Percentiles rank a stretch among this genome's conserved stretches.
phyloP scores from a whole-genome alignment of 148 eudicot species.

The Arbutus unedo region DNA sequence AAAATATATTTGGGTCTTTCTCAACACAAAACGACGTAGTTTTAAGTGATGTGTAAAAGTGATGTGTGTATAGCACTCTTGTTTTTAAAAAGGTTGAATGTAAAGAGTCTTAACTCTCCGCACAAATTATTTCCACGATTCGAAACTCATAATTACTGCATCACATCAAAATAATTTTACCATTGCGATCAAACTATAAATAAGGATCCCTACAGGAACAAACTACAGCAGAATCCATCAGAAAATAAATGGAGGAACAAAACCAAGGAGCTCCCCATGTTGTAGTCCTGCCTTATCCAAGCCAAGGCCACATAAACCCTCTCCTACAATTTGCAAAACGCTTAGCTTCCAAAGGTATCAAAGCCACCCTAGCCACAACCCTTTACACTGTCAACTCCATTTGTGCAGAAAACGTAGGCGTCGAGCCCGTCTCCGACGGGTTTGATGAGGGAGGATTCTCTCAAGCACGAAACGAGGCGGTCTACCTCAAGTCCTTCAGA shows the following conservation, averaged over 20 bases:
- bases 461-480: conserved; percentile 22
- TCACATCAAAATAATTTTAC: too few relatives aligned
- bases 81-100: too few relatives aligned
- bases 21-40: too few relatives aligned
- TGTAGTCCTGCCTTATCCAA: conserved; percentile 51
- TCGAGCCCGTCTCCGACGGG: conserved; percentile 67
- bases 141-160: too few relatives aligned
- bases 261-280: conserved; percentile 31
- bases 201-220: neutral
- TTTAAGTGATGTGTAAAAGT: too few relatives aligned
- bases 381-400: conserved; percentile 34
- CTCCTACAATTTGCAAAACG: conserved; percentile 46
- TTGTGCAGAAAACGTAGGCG: conserved; percentile 16
- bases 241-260: neutral
- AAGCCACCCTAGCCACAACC: conserved; percentile 59
- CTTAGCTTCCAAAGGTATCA: conserved; percentile 50
- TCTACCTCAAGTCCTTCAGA: conserved; percentile 37
- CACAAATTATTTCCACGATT: too few relatives aligned
- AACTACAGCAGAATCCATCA: neutral
- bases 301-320: conserved; percentile 69
- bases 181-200: neutral
- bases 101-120: too few relatives aligned
- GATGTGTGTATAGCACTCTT: too few relatives aligned
- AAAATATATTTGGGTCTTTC: too few relatives aligned
- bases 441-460: conserved; percentile 29